A percentile compares a stretch with the other conserved stretches of the same genome.
These are phyloP conservation scores for Moelleriella libera DNA, from an alignment of 2,329 filamentous ascomycete genomes.

Conservation along the genomic window DNA sequence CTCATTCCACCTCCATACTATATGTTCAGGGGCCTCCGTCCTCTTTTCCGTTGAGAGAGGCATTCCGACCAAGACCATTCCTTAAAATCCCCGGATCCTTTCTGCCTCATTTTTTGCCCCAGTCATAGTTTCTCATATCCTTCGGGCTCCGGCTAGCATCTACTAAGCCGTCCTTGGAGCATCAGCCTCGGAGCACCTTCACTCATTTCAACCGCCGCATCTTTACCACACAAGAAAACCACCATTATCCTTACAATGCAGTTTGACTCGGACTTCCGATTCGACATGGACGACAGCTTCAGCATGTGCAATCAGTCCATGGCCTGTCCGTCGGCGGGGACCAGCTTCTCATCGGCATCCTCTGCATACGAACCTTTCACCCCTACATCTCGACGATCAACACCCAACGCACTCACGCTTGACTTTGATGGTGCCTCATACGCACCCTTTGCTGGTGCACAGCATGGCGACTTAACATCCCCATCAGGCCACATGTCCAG, in stretches of 20 bases:
- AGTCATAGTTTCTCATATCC: background rate
- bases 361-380: conserved; percentile 29
- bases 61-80: conserved; percentile 19
- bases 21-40: conserved; percentile 26
- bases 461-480: conserved; percentile 20
- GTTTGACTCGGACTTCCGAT: conserved; percentile 22
- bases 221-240: background rate
- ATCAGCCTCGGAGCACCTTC: conserved; percentile 1
- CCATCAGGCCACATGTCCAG: conserved; percentile 18
- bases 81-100: conserved; percentile 2
- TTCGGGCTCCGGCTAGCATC: conserved; percentile 1
- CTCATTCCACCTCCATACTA: conserved; percentile 24
- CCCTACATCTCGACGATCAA: conserved; percentile 28
- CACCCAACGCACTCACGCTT: conserved; percentile 22
- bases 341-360: conserved; percentile 25
- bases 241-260: conserved; percentile 16
- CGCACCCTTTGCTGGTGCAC: conserved; percentile 10
- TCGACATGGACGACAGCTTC: conserved; percentile 26
- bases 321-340: conserved; percentile 18
- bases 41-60: conserved; percentile 13
- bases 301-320: conserved; percentile 21
- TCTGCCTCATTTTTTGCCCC: conserved; percentile 3
- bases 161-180: conserved; percentile 1
- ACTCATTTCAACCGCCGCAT: conserved; percentile 1
- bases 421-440: conserved; percentile 21